Conservation (phyloP, 2,329 filamentous ascomycete species). For the Aspergillus tamarii region DNA sequence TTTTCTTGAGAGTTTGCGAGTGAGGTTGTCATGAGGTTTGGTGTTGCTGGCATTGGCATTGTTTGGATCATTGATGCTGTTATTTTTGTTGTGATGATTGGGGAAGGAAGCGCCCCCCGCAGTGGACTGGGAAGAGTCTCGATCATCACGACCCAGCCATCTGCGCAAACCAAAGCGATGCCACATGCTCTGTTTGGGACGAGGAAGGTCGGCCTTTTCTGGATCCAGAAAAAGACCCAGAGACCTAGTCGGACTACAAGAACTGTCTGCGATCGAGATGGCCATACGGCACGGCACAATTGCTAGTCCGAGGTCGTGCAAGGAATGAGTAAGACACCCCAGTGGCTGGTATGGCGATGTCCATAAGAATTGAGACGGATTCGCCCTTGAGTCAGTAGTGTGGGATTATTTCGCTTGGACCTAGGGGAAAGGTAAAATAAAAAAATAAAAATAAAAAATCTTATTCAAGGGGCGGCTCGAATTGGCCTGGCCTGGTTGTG, state of each 20-base stretch:
- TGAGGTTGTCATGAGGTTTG: slow-evolving; percentile 36
- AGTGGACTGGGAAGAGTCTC: slow-evolving; percentile 32
- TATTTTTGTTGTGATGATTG: slow-evolving; percentile 5
- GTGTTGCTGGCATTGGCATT: slow-evolving; percentile 19
- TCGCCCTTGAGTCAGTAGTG: slow-evolving; percentile 10
- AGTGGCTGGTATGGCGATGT: slow-evolving; percentile 35
- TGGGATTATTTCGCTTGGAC: slow-evolving; percentile 10
- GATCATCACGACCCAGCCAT: slow-evolving; percentile 48
- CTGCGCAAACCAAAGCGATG: slow-evolving; percentile 46
- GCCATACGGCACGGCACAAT: slow-evolving; percentile 42
- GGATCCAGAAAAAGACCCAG: slow-evolving; percentile 39
- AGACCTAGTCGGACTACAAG: slow-evolving; percentile 40
- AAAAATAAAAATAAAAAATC: slow-evolving; percentile 7
- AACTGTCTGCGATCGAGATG: slow-evolving; percentile 45
- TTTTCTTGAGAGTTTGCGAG: slow-evolving; percentile 41
- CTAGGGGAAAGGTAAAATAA: slow-evolving; percentile 5
- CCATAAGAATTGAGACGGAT: slow-evolving; percentile 40
- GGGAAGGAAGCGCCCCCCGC: slow-evolving; percentile 19
- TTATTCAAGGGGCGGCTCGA: slow-evolving; percentile 3
- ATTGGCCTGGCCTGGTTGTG: neutral
- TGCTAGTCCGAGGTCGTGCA: slow-evolving; percentile 31
- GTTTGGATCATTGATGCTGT: slow-evolving; percentile 18
- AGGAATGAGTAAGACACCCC: slow-evolving; percentile 40
- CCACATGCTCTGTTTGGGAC: slow-evolving; percentile 50
- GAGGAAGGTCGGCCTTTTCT: slow-evolving; percentile 34